phyloP scores from a whole-genome alignment of 352 stramenopile genomes.

The Phytophthora meadii region DNA sequence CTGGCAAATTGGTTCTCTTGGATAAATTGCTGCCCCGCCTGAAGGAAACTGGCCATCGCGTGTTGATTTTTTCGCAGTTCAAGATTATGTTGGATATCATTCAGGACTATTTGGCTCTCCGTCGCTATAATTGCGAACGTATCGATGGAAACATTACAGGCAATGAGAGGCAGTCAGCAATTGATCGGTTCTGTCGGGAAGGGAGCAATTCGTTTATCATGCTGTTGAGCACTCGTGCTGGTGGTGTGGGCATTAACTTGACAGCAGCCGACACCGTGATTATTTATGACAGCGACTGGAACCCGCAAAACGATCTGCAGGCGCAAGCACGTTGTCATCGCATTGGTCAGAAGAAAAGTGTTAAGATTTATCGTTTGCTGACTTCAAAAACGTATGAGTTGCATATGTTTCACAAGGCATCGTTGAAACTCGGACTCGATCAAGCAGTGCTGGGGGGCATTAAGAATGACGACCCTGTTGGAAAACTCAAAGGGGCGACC shows the following conservation, averaged over 20 bases:
- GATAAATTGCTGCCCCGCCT: slow-evolving; percentile 98
- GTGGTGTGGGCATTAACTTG: slow-evolving; percentile 99
- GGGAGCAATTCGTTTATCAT: slow-evolving; percentile 94
- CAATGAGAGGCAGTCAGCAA: slow-evolving; percentile 94
- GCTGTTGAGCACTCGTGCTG: slow-evolving; percentile 97
- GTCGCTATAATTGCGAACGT: slow-evolving; percentile 94
- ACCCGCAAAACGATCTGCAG: slow-evolving; percentile 96
- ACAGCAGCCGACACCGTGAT: slow-evolving; percentile 90
- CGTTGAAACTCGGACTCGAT: slow-evolving; percentile 92
- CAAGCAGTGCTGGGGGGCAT: slow-evolving; percentile 92
- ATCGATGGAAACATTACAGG: slow-evolving; percentile 99
- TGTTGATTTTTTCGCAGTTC: slow-evolving; percentile 99
- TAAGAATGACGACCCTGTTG: slow-evolving; percentile 64
- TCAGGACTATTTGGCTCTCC: slow-evolving; percentile 96
- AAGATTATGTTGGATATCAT: slow-evolving; percentile 99
- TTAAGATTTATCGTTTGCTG: slow-evolving; percentile 94
- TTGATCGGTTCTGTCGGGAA: slow-evolving; percentile 90
- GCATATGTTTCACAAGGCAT: slow-evolving; percentile 94
- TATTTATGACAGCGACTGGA: slow-evolving; percentile 99
- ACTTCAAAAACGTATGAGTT: slow-evolving; percentile 94
- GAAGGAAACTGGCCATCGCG: slow-evolving; percentile 94
- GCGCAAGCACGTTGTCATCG: slow-evolving; percentile 92
- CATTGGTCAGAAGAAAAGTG: slow-evolving; percentile 94
- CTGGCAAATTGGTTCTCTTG: slow-evolving; percentile 98
- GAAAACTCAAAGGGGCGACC: slow-evolving; percentile 47